Evolutionary conservation across 306 rosid species (phyloP).

Genomic region (Prunus fruticosa): DNA sequence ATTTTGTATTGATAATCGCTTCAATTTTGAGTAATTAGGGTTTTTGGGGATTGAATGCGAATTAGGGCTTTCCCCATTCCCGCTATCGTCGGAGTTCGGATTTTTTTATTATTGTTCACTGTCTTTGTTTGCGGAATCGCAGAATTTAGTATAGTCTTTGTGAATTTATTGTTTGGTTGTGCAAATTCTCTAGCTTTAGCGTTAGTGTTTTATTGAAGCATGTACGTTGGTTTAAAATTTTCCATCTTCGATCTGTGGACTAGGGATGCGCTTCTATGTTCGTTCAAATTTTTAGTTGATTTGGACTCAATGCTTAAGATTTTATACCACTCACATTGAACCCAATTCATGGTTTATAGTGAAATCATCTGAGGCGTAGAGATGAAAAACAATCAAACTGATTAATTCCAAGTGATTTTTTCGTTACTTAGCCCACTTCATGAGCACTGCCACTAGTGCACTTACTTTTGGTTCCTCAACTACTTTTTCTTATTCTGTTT

Average conservation of each 20-base stretch:
- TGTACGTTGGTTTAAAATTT: background rate
- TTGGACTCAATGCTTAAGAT: background rate
- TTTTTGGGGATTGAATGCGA: conserved; percentile 10
- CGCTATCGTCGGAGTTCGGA: background rate
- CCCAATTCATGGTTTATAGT: background rate
- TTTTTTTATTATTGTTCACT: background rate
- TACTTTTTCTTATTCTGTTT: background rate
- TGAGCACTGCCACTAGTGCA: background rate
- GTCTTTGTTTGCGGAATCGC: background rate
- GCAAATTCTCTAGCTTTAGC: background rate
- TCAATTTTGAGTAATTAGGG: conserved; percentile 25
- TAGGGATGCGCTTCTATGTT: background rate
- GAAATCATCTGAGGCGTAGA: background rate
- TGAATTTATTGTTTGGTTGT: background rate
- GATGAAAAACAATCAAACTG: background rate
- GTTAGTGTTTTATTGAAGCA: background rate
- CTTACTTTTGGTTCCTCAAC: background rate
- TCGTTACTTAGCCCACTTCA: background rate
- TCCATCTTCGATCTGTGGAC: background rate
- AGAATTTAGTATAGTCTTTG: background rate
- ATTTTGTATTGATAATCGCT: background rate
- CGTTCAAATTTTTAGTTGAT: background rate
- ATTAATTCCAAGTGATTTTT: background rate
- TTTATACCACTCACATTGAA: background rate
- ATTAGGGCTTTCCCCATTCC: conserved; percentile 22